Conservation (phyloP, 1,139 yeast species). For the Zygosaccharomyces sapae region DNA sequence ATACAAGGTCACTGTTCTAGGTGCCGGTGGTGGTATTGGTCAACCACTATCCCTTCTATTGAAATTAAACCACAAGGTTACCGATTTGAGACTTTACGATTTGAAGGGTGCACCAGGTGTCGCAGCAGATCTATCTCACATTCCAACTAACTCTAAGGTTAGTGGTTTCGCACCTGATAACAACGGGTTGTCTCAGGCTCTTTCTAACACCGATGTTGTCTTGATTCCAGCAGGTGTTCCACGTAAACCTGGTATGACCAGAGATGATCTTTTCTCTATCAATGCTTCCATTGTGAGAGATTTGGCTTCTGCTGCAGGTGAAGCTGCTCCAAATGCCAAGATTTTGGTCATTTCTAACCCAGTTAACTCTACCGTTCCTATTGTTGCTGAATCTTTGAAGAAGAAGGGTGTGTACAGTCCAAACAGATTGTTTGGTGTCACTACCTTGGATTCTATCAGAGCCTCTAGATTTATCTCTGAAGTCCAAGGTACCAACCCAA, state of each 20-base stretch:
- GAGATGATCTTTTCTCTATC: constrained; percentile 96
- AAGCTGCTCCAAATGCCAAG: constrained; percentile 81
- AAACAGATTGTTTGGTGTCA: constrained; percentile 89
- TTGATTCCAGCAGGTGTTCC: constrained; percentile 99
- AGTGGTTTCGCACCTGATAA: constrained; percentile 78
- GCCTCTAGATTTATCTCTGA: constrained; percentile 83
- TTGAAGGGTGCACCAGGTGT: constrained; percentile 95
- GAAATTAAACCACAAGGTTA: constrained; percentile 81
- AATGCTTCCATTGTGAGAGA: constrained; percentile 94
- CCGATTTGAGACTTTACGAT: constrained; percentile 84
- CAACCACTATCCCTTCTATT: constrained; percentile 91
- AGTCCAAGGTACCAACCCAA: constrained; percentile 51
- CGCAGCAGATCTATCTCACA: constrained; percentile 92
- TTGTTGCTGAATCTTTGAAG: constrained; percentile 91
- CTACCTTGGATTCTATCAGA: constrained; percentile 92
- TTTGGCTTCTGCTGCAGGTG: constrained; percentile 85
- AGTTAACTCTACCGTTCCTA: constrained; percentile 97
- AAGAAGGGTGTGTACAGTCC: constrained; percentile 86
- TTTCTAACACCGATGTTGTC: constrained; percentile 79
- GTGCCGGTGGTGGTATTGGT: constrained; percentile 99
- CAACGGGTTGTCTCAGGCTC: constrained; percentile 74
- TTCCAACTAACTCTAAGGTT: constrained; percentile 83
- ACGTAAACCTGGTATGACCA: constrained; percentile 99
- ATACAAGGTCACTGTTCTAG: constrained; percentile 84
- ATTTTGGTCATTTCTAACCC: constrained; percentile 91